Base-by-base conservation (phyloP, 768 basidiomycete species). In the Trametes sanguinea region DNA sequence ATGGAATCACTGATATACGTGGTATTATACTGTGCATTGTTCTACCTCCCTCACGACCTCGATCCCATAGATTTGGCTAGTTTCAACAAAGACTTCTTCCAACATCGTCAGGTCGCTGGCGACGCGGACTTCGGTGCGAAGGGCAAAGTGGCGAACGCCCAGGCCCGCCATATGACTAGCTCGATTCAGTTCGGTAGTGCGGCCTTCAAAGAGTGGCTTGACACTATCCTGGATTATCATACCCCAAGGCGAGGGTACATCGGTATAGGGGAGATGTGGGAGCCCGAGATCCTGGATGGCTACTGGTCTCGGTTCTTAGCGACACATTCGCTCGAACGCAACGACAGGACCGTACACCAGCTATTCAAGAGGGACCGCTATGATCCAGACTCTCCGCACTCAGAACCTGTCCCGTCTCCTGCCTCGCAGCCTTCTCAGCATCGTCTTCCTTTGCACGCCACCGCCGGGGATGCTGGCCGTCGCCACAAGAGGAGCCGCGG, bases 1-100 rank as follows among this genome's bases (percentile, higher is more conserved):
- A 58, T 63, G 57, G 62, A 63, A 32, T 58, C 62, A 5, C 14
- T 63, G 6, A 45, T 54, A 17, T 63, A 54, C 27, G 56, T 63
- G 7, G 62, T 58, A 2, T 46, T 63, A n/a, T 59, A 58, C 46
- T 58, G 62, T 35, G 40, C 17, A 1, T 22, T 22, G 22, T 22
- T 22, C 22, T 22, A 22, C 22, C 22, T 22, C 22, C 22, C 22
- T 22, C 22, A 22, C 22, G 22, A 22, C 22, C 22, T 22, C 22
- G 22, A 22, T 22, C 22, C 22, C 22, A 22, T 22, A 22, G 22
- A 22, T 22, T 22, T 22, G 22, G 22, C 22, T 22, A 22, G 22
- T 22, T 22, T 22, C 22, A 22, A 22, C 22, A 22, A 22, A 22
- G 22, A 22, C 22, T 22, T 22, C 22, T 22, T 22, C 22, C 22